Conservation (phyloP, 345 rosid species). For the Salix brachista region DNA sequence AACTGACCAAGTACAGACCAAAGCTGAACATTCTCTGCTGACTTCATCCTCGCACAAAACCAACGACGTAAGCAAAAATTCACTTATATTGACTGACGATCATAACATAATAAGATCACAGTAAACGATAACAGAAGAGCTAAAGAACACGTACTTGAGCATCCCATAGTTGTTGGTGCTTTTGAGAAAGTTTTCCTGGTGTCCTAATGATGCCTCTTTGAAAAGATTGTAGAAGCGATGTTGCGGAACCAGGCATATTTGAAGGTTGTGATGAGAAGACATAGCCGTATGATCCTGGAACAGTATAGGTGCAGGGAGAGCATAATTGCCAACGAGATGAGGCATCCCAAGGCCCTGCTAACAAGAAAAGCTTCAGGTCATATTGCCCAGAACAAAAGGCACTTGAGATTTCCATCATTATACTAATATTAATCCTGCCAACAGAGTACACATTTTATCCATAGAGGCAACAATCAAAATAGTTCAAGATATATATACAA, state of each 20-base stretch:
- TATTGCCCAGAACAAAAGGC: background rate
- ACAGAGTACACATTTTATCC: background rate
- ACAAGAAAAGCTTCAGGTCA: conserved; percentile 10
- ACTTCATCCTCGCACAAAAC: conserved; percentile 19
- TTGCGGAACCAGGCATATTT: conserved; percentile 7
- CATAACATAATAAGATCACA: background rate
- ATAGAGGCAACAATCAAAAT: background rate
- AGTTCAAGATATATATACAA: background rate
- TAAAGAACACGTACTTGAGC: conserved; percentile 33
- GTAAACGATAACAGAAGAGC: background rate
- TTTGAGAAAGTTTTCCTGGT: conserved; percentile 33
- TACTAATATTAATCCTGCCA: background rate
- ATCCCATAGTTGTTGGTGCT: conserved; percentile 44
- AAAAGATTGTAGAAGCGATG: conserved; percentile 18
- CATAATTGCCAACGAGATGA: conserved; percentile 23
- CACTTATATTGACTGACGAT: background rate
- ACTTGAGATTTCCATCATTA: background rate
- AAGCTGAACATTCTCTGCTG: conserved; percentile 35
- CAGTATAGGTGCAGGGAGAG: background rate
- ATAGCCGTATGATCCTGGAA: conserved; percentile 23
- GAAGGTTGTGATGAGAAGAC: conserved; percentile 17
- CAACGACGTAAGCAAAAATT: too few species aligned
- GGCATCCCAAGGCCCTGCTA: conserved; percentile 36
- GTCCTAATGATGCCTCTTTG: conserved; percentile 34
- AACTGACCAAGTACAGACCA: conserved; percentile 27